Evolutionary conservation across 257 asterid species (phyloP), one percentile per base, ranked within the genome.

Genomic region (Solanum bukasovii): DNA sequence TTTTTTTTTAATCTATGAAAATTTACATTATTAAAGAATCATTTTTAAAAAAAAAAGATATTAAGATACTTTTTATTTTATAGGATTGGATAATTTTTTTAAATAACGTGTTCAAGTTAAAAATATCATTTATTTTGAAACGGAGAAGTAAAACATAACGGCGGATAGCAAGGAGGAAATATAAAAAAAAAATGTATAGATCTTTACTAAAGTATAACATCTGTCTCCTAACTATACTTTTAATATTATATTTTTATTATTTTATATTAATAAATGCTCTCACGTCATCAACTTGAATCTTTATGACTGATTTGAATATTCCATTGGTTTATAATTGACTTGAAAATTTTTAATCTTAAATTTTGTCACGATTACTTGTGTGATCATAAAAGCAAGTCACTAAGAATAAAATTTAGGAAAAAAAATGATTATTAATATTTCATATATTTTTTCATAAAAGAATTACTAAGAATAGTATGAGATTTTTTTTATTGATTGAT

Each of bases 21-120:
- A 56, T 6, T 6, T 56, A 3, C 65, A 56, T 56, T 56, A 18
- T 56, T 56, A 56, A 56, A 56, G n/a, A 56, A 56, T 18, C 11
- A 18, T 56, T 56, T 56, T 0, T 0, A 6, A 6, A 18, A 18
- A 6, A 18, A 18, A 1, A 46, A 46, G 59, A 1, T 18, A 52
- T 0, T 18, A 56, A 56, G 9, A 18, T 18, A 18, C 21, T 56
- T 52, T 52, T 56, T 18, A 18, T 56, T 46, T 56, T 18, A 56
- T 18, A 56, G 4, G n/a, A 0, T 6, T 56, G n/a, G n/a, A 56
- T 6, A 0, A 18, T 18, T 56, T 18, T 56, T 46, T 12, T 2
- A 3, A 18, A 0, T 56, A 56, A 56, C 2, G 1, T 3, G 10
- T 56, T 56, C n/a, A 56, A 7, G 1, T 56, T 56, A 20, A 6